Base-by-base conservation (phyloP, 768 basidiomycete species). In the Suillus plorans region DNA sequence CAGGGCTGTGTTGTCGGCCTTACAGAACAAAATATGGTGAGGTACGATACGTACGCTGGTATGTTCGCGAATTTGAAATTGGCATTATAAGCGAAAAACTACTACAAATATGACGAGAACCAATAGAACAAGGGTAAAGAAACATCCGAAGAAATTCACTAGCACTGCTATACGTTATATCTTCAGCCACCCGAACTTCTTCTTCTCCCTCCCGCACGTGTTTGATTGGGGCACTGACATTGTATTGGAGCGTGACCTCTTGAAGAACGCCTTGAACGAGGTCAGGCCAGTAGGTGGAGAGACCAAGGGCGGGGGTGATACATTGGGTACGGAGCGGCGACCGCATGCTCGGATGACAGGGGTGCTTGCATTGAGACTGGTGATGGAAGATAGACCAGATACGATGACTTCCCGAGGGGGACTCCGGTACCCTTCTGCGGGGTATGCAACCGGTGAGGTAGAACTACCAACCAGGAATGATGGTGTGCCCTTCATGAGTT, bases 381-480 rank as follows among this genome's bases (percentile, higher is more conserved):
- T 16, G 9, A 18, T 25, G 25, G 16, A 64, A 25, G 28, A 50
- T 42, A 50, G 20, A 18, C 36, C 37, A 36, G 68, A 65, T 50
- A 22, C 25, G 53, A 41, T 49, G 60, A 44, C 59, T 12, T 60
- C 67, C n/a, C 64, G 63, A 66, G 72, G 69, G 52, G 64, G 71
- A 53, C 75, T 76, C 16, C 66, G 70, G 61, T 76, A 76, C 42
- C 75, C 77, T 55, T 64, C 64, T 31, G 71, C 71, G 5, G 76
- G 74, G 36, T 74, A 75, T 34, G 66, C 75, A 47, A 78, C 31
- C 7, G 69, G 72, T 53, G 77, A 78, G 58, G 65, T 69, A 14
- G 77, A 76, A 50, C 72, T 69, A 7, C 75, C 77, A 28, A 61
- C 74, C 7, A 74, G 74, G 61, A 76, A 76, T 61, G 74, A 74